Evolutionary conservation across 23 red algal species (phyloP).

Genomic region (Gracilaria gracilis): DNA sequence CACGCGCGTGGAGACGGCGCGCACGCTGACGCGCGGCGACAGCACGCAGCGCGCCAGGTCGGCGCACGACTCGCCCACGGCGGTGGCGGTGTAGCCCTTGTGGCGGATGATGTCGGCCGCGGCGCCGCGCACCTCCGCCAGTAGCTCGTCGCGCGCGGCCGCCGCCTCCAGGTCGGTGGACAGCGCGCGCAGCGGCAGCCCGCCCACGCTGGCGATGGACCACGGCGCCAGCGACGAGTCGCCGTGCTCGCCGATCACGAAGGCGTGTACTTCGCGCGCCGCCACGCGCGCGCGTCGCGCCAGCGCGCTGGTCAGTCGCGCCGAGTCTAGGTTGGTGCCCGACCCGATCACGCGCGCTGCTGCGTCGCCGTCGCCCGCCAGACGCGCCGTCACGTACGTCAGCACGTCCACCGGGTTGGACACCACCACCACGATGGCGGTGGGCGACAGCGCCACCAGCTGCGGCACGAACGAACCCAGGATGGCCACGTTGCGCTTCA

Average conservation of each 20-base stretch:
- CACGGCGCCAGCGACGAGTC: constrained; percentile 64
- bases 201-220: constrained; percentile 56
- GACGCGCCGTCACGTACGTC: constrained; percentile 51
- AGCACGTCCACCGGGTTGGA: constrained; percentile 69
- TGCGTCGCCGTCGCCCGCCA: constrained; percentile 49
- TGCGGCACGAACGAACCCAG: constrained; percentile 52
- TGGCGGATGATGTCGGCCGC: constrained; percentile 48
- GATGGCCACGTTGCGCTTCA: constrained; percentile 69
- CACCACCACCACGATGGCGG: constrained; percentile 62
- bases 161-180: constrained; percentile 12
- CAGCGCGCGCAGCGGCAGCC: constrained; percentile 51
- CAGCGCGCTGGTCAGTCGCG: constrained; percentile 32
- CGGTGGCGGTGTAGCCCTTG: constrained; percentile 74
- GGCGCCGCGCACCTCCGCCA: constrained; percentile 33
- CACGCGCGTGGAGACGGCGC: constrained; percentile 42
- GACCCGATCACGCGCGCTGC: constrained; percentile 60
- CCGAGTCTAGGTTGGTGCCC: constrained; percentile 73
- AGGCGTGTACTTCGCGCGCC: constrained; percentile 47
- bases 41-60: constrained; percentile 44
- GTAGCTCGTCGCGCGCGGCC: constrained; percentile 1
- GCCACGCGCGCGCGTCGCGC: constrained; percentile 52
- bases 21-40: background rate
- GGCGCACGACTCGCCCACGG: constrained; percentile 59
- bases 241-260: constrained; percentile 74
- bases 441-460: constrained; percentile 41